Evolutionary conservation across 108 stramenopile genomes (phyloP), one percentile per base, ranked within the genome.

Genomic region (Schizochytrium sp.): DNA sequence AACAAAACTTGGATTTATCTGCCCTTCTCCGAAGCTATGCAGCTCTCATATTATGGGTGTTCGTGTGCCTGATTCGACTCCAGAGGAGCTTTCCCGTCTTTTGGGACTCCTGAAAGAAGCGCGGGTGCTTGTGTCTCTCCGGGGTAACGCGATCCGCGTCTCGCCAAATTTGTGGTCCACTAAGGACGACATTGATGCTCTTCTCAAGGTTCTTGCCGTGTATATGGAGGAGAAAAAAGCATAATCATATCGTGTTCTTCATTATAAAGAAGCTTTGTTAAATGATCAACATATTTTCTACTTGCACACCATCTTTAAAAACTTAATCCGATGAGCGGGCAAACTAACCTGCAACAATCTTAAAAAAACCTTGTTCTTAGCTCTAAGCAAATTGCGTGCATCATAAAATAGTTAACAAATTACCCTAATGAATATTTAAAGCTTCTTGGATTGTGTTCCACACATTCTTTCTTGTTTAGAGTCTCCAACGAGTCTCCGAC

Each of bases 141-240:
- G 64, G 12, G 64, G 64, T 5, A 44, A 69, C 28, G 64, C 64
- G 19, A 44, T 69, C 64, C 64, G 64, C 64, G 64, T 69, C 64
- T 69, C 64, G 64, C 64, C 64, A 44, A 38, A 69, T 69, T 44
- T 69, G 42, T 69, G 64, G 64, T 69, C 64, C 2, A 69, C 64
- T 44, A 69, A 69, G 64, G 64, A 38, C 28, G 64, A 69, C 12
- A 44, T 69, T 38, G 64, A 69, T 15, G 42, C 2, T 15, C 64
- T 69, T 15, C 28, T 69, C 19, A 44, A 69, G 8, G 12, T 44
- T 44, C 12, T 69, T 8, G 5, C 8, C 5, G 64, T 44, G 8
- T 69, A 44, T 38, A 69, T 28, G 64, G 3, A 69, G 28, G 64
- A 12, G 64, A 12, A 44, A 8, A 38, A 38, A 8, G 44, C 40